Base-by-base conservation (phyloP, 2,329 filamentous ascomycete genomes). In the Microsporum canis region DNA sequence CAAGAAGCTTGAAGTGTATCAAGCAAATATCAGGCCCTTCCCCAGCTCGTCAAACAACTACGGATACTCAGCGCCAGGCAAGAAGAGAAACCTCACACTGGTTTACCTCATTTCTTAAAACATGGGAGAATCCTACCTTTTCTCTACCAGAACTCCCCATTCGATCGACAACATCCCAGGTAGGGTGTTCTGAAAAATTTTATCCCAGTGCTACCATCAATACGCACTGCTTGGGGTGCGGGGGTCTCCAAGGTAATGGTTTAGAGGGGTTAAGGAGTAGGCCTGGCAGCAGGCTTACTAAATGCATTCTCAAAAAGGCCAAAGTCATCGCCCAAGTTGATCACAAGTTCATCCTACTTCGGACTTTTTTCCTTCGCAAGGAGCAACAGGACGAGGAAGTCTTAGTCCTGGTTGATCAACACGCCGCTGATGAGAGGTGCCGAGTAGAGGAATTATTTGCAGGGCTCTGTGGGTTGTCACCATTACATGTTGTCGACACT, bases 371-470 rank as follows among this genome's bases (percentile, higher is more conserved):
- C 62, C 43, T 59, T 3, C 51, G 14, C 17, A 55, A 59, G 10
- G 51, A 27, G 8, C 56, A 45, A 14, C 33, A 45, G 53, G 12
- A 63, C 57, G 8, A 59, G 5, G 47, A 65, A 61, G 70, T 84
- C 1, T 75, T 97, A 3, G 80, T 95, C 0, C 78, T 96, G 43
- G 80, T 96, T 4, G 94, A 99, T 69, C 94, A 99, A 69, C 94
- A 99, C 70, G 94, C 94, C 0, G 94, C 91, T 2, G 92, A 96
- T 70, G 94, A 99, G 75, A 82, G 94, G 53, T 85, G 88, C 64
- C 85, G 86, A 1, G 82, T 97, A 0, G 94, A 99, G 70, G 71
- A 73, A 0, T 78, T 99, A 0, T 84, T 95, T 70, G 64, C 69
- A 29, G 79, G 83, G 1, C 73, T 88, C 36, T 84, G 79, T 66